A percentile compares a stretch with the other conserved stretches of the same genome.
These are phyloP conservation scores for Mortierella sp. DNA, from an alignment of 371 early-diverging fungal species.

Conservation along the genomic window DNA sequence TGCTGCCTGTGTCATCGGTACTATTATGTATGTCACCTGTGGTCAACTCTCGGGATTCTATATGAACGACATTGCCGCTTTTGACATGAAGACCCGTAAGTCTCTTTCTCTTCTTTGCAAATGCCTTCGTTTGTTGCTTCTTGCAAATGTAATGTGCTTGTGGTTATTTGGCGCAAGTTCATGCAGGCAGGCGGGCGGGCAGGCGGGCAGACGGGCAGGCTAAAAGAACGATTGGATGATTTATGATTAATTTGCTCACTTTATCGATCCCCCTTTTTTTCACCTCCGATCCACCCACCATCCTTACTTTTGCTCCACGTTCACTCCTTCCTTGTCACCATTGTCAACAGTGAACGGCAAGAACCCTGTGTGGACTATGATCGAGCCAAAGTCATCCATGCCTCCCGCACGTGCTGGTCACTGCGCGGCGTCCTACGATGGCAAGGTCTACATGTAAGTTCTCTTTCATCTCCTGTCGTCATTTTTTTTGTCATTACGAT, in stretches of 20 bases:
- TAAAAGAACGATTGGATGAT: neutral
- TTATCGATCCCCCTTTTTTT: neutral
- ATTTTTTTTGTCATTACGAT: neutral
- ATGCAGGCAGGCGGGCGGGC: neutral
- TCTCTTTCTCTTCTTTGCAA: constrained; percentile 8
- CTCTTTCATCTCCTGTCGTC: neutral
- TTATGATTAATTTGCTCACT: constrained; percentile 7
- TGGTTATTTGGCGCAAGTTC: neutral
- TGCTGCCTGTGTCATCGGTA: constrained; percentile 71
- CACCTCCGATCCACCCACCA: neutral
- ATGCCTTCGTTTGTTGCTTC: neutral
- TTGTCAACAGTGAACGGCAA: constrained; percentile 54
- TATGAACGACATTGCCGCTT: constrained; percentile 77
- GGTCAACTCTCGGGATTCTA: constrained; percentile 78
- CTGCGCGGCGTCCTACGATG: constrained; percentile 67
- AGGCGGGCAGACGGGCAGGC: neutral
- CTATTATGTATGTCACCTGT: constrained; percentile 80
- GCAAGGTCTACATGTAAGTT: constrained; percentile 74
- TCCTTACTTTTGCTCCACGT: neutral
- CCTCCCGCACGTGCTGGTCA: constrained; percentile 75
- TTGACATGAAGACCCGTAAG: constrained; percentile 75
- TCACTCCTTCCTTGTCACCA: neutral
- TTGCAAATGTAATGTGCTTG: neutral
- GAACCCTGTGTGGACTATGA: constrained; percentile 66
- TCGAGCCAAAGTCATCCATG: constrained; percentile 63